Evolutionary conservation across 2,329 filamentous ascomycete species (phyloP), one percentile per base, ranked within the genome.

Genomic region (Xylaria sp.): DNA sequence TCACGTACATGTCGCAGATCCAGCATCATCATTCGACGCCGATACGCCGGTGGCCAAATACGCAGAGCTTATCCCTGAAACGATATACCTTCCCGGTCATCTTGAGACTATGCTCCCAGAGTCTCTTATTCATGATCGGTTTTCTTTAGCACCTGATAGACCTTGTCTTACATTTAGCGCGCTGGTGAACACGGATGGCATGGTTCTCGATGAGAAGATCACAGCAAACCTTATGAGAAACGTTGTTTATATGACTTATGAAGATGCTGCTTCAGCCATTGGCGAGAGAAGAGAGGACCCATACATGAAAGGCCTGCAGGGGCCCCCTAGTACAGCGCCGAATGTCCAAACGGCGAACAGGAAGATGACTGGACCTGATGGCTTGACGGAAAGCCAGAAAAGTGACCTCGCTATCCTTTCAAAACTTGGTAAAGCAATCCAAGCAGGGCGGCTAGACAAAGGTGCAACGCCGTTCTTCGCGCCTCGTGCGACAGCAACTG

Each of bases 1-100:
- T 33, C 92, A 94, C 74, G 79, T 93, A 36, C 92, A 96, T 76
- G 86, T 92, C 47, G 92, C 93, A 15, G 93, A 96, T 73, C 92
- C 92, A 9, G 90, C 90, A 2, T 92, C 92, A 5, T 86, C 87
- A 65, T 87, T 96, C 69, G 73, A 80, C 22, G 86, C 87, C 20
- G 81, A 87, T 25, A 87, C 88, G 42, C 79, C 82, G 9, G 77
- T 92, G 7, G 85, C 86, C 38, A 82, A 85, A 67, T 87, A 87
- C 73, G 88, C 92, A 51, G 84, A 89, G 65, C 81, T 88, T 67
- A 82, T 89, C 36, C 82, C 85, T 1, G 81, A 87, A 71, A 88
- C 85, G n/a, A 81, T 85, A 50, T 91, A 90, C 69, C 80, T 90
- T 20, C 81, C 86, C 3, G 87, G 88, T 1, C 84, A 87, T 72